These are phyloP conservation scores for Sporisorium exsertum DNA, from an alignment of 1,284 basidiomycete species.

Conservation along the genomic window DNA sequence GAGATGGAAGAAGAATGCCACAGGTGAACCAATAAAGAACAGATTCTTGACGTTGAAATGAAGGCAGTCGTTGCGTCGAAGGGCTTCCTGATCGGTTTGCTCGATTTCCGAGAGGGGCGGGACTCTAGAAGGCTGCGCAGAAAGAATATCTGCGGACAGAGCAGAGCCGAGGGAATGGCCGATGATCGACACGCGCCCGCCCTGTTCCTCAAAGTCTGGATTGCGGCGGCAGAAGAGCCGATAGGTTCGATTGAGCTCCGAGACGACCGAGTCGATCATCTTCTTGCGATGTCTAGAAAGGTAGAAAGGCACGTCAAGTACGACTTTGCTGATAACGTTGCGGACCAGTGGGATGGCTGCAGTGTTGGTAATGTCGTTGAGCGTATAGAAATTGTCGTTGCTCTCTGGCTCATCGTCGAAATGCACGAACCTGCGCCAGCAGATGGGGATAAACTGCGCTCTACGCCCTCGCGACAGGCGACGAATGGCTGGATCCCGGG, in stretches of 20 bases:
- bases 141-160: constrained; percentile 73
- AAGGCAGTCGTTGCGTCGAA: constrained; percentile 37
- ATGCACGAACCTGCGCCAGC: constrained; percentile 73
- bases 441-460: constrained; percentile 73
- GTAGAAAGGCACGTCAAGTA: constrained; percentile 72
- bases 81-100: constrained; percentile 15
- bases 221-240: constrained; percentile 74
- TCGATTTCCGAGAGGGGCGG: constrained; percentile 33
- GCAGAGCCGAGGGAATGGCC: constrained; percentile 73
- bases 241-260: constrained; percentile 70
- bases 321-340: constrained; percentile 66
- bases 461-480: constrained; percentile 65
- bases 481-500: constrained; percentile 44
- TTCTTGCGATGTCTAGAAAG: constrained; percentile 71
- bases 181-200: constrained; percentile 71
- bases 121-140: constrained; percentile 73
- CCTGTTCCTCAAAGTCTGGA: constrained; percentile 70
- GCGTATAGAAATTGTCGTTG: constrained; percentile 70
- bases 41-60: constrained; percentile 72
- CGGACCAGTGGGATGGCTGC: constrained; percentile 56
- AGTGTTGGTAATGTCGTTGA: constrained; percentile 67
- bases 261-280: constrained; percentile 72
- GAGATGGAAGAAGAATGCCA: constrained; percentile 74
- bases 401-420: constrained; percentile 64
- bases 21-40: constrained; percentile 74